Base-by-base conservation (phyloP, 345 rosid genomes). In the Noccaea caerulescens region DNA sequence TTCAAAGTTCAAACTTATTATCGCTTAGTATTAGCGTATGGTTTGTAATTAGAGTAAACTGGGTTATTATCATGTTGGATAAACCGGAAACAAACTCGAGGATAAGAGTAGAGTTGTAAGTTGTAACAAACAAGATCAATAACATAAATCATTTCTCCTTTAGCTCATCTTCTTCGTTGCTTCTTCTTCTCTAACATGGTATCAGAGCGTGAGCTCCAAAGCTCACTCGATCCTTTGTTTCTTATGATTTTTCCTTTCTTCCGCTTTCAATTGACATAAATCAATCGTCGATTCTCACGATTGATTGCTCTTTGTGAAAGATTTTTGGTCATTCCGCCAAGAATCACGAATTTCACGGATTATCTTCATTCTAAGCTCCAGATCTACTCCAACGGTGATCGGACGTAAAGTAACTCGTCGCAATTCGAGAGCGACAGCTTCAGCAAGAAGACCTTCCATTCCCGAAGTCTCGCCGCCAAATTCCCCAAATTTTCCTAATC, bases 381-480 rank as follows among this genome's bases (percentile, higher is more conserved):
- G 2, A 7, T 42, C 13, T 1, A 4, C 45, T 10, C 0, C 45
- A 11, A 11, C 10, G 45, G 45, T 42, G 45, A 23, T 23, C 27
- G 27, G 27, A 23, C 1, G 27, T 1, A 42, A 11, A 11, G 3
- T 1, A 0, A 3, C 6, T 1, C 13, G 45, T 3, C 45, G 13
- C 0, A 1, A 0, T 10, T 2, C 0, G 1, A 0, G 6, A 3
- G 2, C 9, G 0, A 10, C 5, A 2, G 0, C 45, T 1, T 10
- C 45, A 4, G 13, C 45, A n/a, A 7, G 18, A 44, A 12, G 7
- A 44, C 1, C 18, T 44, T 44, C 18, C 2, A 3, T 45, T 45
- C 23, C 50, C 6, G 23, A 45, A 45, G 50, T 13, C 14, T 45
- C 23, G 7, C 8, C 50, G 1, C 16, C 16, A 1, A 0, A 0